These are phyloP conservation scores for Coffea humblotiana DNA, from an alignment of 305 asterid species.

Conservation along the genomic window DNA sequence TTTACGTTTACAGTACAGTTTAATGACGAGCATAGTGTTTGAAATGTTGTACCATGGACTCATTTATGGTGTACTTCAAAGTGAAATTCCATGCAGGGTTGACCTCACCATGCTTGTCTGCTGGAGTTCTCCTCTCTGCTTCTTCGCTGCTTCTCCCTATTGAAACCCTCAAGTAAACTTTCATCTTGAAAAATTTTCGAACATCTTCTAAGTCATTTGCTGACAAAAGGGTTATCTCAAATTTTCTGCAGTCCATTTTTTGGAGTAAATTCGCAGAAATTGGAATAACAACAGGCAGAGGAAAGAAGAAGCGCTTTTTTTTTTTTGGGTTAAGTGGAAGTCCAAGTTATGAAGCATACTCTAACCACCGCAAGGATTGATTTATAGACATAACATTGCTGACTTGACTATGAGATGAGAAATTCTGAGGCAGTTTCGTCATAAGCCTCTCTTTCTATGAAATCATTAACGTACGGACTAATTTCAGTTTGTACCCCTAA, in stretches of 20 bases:
- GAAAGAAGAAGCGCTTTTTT: neutral
- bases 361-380: neutral
- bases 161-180: slow-evolving; percentile 51
- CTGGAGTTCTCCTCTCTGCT: slow-evolving; percentile 44
- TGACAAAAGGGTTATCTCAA: slow-evolving; percentile 52
- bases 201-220: slow-evolving; percentile 54
- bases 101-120: slow-evolving; percentile 53
- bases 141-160: slow-evolving; percentile 35
- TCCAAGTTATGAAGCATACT: neutral
- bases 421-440: neutral
- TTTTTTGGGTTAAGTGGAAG: too few relatives aligned
- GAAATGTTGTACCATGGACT: slow-evolving; percentile 40
- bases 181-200: slow-evolving; percentile 50
- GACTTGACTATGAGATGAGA: neutral
- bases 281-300: too few relatives aligned
- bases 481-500: too few relatives aligned
- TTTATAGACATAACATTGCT: neutral
- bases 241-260: slow-evolving; percentile 57
- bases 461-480: too few relatives aligned
- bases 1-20: slow-evolving; percentile 61
- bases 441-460: too few relatives aligned
- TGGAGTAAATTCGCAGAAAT: neutral
- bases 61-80: slow-evolving; percentile 47
- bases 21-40: slow-evolving; percentile 58
- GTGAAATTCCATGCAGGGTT: slow-evolving; percentile 75